Evolutionary conservation across 768 basidiomycete genomes (phyloP).

Genomic region (Paxillus ammoniavirescens): DNA sequence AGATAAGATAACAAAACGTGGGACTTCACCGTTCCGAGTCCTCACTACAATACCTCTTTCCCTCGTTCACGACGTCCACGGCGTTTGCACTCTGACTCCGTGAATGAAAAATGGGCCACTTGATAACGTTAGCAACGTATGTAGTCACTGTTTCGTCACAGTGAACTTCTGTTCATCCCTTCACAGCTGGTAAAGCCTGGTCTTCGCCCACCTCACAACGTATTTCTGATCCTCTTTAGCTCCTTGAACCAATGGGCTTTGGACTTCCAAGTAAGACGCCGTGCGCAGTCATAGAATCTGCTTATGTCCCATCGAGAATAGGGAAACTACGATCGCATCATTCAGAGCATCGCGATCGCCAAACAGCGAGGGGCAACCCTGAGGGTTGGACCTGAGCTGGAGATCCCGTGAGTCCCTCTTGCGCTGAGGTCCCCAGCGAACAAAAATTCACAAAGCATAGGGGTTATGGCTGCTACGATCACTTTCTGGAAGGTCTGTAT

Average conservation of each 20-base stretch:
- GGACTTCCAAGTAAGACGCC: constrained; percentile 76
- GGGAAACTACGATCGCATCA: constrained; percentile 93
- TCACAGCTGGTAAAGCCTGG: constrained; percentile 24
- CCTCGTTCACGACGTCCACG: neutral
- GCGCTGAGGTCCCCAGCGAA: neutral
- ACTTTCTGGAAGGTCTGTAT: constrained; percentile 86
- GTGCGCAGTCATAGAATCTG: neutral
- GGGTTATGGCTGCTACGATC: constrained; percentile 96
- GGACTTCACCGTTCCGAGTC: neutral
- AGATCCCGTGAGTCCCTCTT: constrained; percentile 72
- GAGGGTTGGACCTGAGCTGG: constrained; percentile 94
- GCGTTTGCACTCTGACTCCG: neutral
- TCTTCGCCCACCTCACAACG: neutral
- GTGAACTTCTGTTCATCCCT: constrained; percentile 1
- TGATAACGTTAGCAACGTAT: constrained; percentile 88
- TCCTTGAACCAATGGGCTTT: constrained; percentile 97
- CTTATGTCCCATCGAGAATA: constrained; percentile 26
- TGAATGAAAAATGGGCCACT: constrained; percentile 63
- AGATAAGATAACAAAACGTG: constrained; percentile 13
- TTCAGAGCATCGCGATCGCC: constrained; percentile 84
- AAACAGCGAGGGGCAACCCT: constrained; percentile 86
- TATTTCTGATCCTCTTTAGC: constrained; percentile 41
- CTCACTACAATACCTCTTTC: neutral
- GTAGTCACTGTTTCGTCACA: constrained; percentile 19
- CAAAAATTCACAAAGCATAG: constrained; percentile 37